Evolutionary conservation across 331 rosid genomes (phyloP).

Genomic region (Quercus phellos): DNA sequence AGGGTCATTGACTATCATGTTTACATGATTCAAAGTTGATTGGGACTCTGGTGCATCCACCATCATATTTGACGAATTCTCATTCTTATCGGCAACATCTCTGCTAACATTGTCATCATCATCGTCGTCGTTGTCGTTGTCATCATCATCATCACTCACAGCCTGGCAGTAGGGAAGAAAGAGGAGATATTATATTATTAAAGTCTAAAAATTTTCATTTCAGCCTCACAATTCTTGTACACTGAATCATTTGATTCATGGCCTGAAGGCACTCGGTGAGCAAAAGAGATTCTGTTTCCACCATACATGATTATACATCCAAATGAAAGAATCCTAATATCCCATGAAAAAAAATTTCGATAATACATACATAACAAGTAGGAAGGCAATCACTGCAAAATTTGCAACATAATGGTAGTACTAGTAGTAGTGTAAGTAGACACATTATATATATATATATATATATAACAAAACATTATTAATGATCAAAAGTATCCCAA

Average conservation of each 20-base stretch:
- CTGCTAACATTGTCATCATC: background rate
- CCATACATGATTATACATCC: no score
- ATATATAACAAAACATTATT: no score
- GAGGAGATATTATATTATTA: background rate
- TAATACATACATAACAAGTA: no score
- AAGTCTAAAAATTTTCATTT: no score
- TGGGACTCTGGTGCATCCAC: conserved; percentile 27
- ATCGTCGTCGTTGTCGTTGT: background rate
- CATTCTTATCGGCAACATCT: background rate
- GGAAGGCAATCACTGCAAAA: background rate
- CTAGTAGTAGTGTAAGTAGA: no score
- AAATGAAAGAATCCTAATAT: no score
- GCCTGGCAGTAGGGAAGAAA: conserved; percentile 24
- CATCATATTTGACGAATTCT: conserved; percentile 35
- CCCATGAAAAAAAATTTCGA: no score
- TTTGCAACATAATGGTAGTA: background rate
- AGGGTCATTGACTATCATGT: conserved; percentile 26
- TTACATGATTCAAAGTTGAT: conserved; percentile 21
- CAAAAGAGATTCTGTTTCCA: no score
- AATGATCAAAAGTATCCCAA: no score
- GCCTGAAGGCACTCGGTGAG: background rate
- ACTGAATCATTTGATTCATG: background rate
- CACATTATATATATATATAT: no score
- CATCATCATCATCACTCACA: conserved; percentile 25
- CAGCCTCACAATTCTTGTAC: background rate